Conservation (phyloP, 257 asterid genomes). For the Anisodus acutangulus region DNA sequence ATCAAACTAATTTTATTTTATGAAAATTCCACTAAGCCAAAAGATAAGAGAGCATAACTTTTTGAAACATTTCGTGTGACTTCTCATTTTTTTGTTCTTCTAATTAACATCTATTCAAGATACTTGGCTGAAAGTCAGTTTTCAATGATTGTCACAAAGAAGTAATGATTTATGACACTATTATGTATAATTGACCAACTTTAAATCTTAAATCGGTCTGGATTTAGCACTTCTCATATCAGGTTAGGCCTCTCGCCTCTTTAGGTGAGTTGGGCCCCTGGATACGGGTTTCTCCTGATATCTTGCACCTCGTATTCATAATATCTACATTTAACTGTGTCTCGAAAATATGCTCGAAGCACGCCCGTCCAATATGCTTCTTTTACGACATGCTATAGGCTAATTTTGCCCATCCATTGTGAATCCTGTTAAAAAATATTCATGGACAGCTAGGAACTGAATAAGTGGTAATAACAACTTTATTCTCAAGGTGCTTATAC, state of each 20-base stretch:
- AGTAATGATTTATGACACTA: not conserved
- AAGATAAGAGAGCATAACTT: not conserved
- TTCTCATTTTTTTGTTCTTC: not conserved
- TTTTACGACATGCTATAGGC: constrained; percentile 26
- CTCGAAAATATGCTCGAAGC: not conserved
- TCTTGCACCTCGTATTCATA: not conserved
- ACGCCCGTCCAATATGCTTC: not conserved
- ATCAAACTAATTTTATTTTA: not conserved
- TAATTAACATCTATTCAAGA: not conserved
- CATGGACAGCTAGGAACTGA: not conserved
- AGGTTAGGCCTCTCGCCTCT: not conserved
- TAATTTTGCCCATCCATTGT: not conserved
- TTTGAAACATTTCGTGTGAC: not conserved
- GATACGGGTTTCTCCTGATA: not conserved
- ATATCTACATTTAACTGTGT: constrained; percentile 27
- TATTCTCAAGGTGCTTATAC: not conserved
- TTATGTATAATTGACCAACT: not conserved
- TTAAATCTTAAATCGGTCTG: not conserved
- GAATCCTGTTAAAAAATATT: not conserved
- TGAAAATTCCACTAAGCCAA: not conserved
- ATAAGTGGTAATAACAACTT: not conserved
- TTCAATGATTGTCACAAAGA: not conserved
- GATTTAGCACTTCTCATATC: constrained; percentile 20
- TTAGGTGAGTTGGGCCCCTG: not conserved
- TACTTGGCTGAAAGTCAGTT: not conserved